phyloP scores from a whole-genome alignment of 2,329 filamentous ascomycete species.

The Aspergillus persii region DNA sequence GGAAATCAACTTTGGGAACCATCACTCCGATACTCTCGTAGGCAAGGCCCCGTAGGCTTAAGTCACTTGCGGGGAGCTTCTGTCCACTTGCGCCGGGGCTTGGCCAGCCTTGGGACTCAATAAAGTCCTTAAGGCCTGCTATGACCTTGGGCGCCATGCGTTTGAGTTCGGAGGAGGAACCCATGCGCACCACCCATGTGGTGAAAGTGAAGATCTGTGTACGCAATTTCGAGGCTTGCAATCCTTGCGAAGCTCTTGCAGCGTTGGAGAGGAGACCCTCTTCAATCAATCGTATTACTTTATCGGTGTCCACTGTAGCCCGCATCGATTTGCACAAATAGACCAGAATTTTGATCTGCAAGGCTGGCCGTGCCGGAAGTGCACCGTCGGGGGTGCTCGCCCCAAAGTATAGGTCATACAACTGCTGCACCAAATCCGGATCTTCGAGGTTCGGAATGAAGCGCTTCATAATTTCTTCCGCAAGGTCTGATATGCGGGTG shows the following conservation, averaged over 20 bases:
- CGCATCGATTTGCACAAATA: constrained; percentile 73
- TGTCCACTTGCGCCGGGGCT: constrained; percentile 52
- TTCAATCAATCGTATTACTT: constrained; percentile 68
- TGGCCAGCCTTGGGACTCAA: constrained; percentile 82
- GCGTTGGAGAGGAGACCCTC: constrained; percentile 56
- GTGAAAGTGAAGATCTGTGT: constrained; percentile 82
- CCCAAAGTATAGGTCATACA: constrained; percentile 74
- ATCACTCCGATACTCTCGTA: constrained; percentile 90
- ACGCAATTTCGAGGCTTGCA: constrained; percentile 77
- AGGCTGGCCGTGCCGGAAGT: constrained; percentile 58
- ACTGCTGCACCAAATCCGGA: constrained; percentile 56
- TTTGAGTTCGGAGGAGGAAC: constrained; percentile 59
- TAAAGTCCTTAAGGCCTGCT: constrained; percentile 66
- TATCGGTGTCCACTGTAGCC: constrained; percentile 66
- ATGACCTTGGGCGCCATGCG: constrained; percentile 68
- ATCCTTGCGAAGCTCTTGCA: constrained; percentile 51
- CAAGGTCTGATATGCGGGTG: constrained; percentile 75
- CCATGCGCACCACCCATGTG: constrained; percentile 79
- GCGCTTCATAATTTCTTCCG: constrained; percentile 84
- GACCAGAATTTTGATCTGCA: constrained; percentile 73
- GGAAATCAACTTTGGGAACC: constrained; percentile 50
- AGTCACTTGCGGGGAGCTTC: constrained; percentile 58
- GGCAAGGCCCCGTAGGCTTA: constrained; percentile 70
- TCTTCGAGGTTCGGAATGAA: constrained; percentile 69
- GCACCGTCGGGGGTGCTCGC: constrained; percentile 46